These are phyloP conservation scores for Cercospora brassicicola DNA, from an alignment of 2,329 filamentous ascomycete genomes.

Conservation along the genomic window DNA sequence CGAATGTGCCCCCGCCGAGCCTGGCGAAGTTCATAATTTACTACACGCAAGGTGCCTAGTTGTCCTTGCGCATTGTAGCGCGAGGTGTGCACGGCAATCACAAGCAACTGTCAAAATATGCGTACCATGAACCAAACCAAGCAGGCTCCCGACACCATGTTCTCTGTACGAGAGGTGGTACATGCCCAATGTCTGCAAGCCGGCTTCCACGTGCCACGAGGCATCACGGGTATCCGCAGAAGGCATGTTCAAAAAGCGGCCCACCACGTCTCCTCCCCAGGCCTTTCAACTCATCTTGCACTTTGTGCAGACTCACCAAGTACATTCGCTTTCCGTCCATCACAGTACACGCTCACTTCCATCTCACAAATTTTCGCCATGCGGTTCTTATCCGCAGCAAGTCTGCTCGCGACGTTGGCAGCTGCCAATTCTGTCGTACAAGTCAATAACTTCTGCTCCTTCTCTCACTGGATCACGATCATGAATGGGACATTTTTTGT, in stretches of 20 bases:
- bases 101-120: background rate
- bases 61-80: background rate
- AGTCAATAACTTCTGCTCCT: conserved; percentile 35
- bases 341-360: background rate
- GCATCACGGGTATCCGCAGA: conserved; percentile 14
- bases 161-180: background rate
- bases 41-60: background rate
- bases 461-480: conserved; percentile 32
- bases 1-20: background rate
- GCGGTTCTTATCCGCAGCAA: background rate
- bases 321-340: background rate
- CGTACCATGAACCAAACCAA: background rate
- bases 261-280: background rate
- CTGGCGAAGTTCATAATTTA: background rate
- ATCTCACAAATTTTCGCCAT: background rate
- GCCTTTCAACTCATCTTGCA: background rate
- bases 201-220: conserved; percentile 18
- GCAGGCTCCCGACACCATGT: background rate
- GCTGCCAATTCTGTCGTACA: conserved; percentile 16
- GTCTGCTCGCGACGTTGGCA: conserved; percentile 6
- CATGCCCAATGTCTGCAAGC: background rate
- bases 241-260: background rate
- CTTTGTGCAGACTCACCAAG: background rate
- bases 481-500: conserved; percentile 27
- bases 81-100: background rate